Evolutionary conservation across 495 filamentous ascomycete species (phyloP).

Genomic region (Aspergillus heteromorphus): DNA sequence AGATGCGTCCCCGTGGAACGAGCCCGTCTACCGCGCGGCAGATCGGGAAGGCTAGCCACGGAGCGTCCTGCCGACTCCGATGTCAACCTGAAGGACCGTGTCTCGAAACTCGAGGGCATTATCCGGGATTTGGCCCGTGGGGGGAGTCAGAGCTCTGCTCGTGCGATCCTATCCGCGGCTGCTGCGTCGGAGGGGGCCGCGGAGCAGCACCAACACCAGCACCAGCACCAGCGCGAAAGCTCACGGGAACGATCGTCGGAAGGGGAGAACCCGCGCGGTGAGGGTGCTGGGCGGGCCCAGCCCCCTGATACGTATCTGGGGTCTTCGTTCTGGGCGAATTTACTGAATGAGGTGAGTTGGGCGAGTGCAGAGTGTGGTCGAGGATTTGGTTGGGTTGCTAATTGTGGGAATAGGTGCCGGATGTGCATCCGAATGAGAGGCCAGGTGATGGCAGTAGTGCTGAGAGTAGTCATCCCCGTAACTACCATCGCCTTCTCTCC

Average conservation of each 20-base stretch:
- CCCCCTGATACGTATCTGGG: conserved; percentile 16
- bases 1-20: conserved; percentile 46
- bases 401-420: not conserved
- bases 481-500: conserved; percentile 5
- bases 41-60: conserved; percentile 9
- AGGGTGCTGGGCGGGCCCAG: not conserved
- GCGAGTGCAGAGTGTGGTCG: not conserved
- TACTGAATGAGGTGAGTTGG: conserved; percentile 26
- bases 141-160: not conserved
- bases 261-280: not conserved
- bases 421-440: not conserved
- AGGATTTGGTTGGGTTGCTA: not conserved
- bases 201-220: no score
- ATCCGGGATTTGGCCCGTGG: conserved; percentile 13
- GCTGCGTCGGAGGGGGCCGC: not conserved
- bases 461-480: not conserved
- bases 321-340: conserved; percentile 31
- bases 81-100: conserved; percentile 9
- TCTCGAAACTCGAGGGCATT: conserved; percentile 25
- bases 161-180: not conserved
- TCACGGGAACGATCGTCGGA: not conserved
- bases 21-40: conserved; percentile 9
- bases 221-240: no score
- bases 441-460: not conserved
- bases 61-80: not conserved